Conservation (phyloP, 768 basidiomycete genomes). For the Pholiota microspora region DNA sequence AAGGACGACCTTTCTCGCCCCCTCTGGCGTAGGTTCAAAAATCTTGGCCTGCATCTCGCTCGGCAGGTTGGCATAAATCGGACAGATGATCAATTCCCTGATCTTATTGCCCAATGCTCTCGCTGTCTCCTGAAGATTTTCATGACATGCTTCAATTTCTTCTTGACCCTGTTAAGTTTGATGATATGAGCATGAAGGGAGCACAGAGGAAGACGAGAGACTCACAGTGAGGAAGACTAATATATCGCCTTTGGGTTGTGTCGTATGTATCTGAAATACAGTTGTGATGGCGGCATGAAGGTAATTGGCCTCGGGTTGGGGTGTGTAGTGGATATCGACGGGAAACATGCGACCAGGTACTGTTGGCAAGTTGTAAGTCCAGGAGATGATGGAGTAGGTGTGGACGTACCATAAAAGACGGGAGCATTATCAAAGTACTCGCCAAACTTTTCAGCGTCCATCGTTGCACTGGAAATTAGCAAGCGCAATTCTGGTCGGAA, state of each 20-base stretch:
- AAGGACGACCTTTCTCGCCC: slow-evolving; percentile 94
- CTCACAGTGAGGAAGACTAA: slow-evolving; percentile 93
- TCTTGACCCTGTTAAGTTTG: slow-evolving; percentile 80
- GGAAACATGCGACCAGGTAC: slow-evolving; percentile 97
- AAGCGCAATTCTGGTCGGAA: slow-evolving; percentile 93
- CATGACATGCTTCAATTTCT: slow-evolving; percentile 96
- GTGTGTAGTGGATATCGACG: slow-evolving; percentile 98
- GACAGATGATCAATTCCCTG: slow-evolving; percentile 90
- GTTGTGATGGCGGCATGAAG: slow-evolving; percentile 98
- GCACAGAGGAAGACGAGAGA: slow-evolving; percentile 10
- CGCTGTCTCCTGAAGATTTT: slow-evolving; percentile 94
- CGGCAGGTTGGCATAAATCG: slow-evolving; percentile 98
- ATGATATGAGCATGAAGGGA: slow-evolving; percentile 8
- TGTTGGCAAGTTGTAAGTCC: slow-evolving; percentile 25
- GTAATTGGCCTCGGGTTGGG: slow-evolving; percentile 99
- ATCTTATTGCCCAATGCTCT: slow-evolving; percentile 96
- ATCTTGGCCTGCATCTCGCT: slow-evolving; percentile 99
- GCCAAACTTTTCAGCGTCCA: slow-evolving; percentile 98
- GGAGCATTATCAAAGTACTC: slow-evolving; percentile 97
- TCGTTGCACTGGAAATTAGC: slow-evolving; percentile 93
- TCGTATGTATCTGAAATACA: slow-evolving; percentile 98
- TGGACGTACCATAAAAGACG: slow-evolving; percentile 78
- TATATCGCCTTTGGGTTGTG: slow-evolving; percentile 96
- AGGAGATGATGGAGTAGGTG: neutral
- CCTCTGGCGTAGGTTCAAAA: slow-evolving; percentile 97